Evolutionary conservation across 179 eudicot species (phyloP), one percentile per base, ranked within the genome.

Genomic region (Sideroxylon spinosum): DNA sequence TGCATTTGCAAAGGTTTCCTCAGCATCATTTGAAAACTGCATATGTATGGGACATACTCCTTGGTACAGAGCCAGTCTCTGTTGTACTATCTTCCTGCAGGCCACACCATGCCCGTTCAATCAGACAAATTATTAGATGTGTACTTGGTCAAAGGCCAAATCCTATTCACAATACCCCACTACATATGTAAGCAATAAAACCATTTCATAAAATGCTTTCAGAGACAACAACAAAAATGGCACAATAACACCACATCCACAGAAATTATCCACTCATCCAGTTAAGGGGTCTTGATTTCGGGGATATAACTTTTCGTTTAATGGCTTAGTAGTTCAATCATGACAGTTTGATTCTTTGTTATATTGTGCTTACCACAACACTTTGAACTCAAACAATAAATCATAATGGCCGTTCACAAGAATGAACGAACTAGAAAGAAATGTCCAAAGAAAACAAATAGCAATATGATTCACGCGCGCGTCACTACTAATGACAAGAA

Each of bases 1-100:
- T 64, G 97, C 91, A 71, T 88, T 84, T 64, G 88, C 78, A 82
- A 93, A 92, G 49, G 95, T 92, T 78, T 88, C 92, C 78, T 93
- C 97, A 22, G 98, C 95, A 86, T 92, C 93, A 75, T 86, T 88
- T 12, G 91, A 90, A 85, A 93, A 93, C 71, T 90, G 84, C 78
- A 93, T 83, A 86, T 89, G 80, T 81, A 92, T 83, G 75, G 97
- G 93, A 84, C 97, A 92, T 76, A 93, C 95, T 17, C 98, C 98
- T 79, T 93, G 98, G 85, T 93, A 93, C 67, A 92, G 80, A 73
- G 98, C 97, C 86, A 93, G 86, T 68, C 97, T 86, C 84, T 93
- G 97, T 73, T 92, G 97, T 75, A 92, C 84, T 80, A 89, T 87
- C 85, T 93, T 92, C 76, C 98, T 93, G 95, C 85, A 84, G 75